phyloP scores from a whole-genome alignment of 805 yeast species.

The Saccharomycopsis oosterbeekiorum region DNA sequence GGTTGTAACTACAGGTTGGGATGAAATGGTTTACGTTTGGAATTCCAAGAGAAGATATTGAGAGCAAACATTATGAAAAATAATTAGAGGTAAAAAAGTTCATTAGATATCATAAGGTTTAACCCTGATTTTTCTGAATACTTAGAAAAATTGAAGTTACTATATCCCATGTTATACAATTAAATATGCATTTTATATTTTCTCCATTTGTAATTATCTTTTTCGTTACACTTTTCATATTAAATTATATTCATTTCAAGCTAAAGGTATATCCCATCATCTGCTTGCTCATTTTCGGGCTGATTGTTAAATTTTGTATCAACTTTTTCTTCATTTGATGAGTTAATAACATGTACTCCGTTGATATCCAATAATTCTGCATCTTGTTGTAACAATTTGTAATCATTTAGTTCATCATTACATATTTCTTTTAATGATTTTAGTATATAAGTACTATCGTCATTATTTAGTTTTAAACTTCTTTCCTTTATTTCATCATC shows the following conservation, averaged over 20 bases:
- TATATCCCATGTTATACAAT: neutral
- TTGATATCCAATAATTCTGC: neutral
- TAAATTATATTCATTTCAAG: neutral
- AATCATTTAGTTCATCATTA: neutral
- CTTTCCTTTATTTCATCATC: constrained; percentile 39
- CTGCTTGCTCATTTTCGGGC: neutral
- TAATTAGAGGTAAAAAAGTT: neutral
- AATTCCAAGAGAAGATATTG: constrained; percentile 33
- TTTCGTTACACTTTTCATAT: too few relatives aligned
- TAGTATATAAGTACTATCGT: neutral
- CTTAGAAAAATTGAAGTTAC: too few relatives aligned
- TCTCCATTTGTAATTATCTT: neutral
- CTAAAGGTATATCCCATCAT: neutral
- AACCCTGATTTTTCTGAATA: too few relatives aligned
- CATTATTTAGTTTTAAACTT: constrained; percentile 17
- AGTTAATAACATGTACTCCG: neutral
- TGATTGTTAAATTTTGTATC: neutral
- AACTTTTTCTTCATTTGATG: neutral
- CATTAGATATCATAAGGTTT: too few relatives aligned
- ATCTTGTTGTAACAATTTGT: neutral
- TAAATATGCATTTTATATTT: neutral
- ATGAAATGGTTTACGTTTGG: constrained; percentile 89
- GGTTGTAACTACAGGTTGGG: constrained; percentile 95
- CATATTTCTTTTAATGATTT: neutral
- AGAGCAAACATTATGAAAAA: neutral